Base-by-base conservation (phyloP, 2,329 filamentous ascomycete species). In the Beauveria caledonica region DNA sequence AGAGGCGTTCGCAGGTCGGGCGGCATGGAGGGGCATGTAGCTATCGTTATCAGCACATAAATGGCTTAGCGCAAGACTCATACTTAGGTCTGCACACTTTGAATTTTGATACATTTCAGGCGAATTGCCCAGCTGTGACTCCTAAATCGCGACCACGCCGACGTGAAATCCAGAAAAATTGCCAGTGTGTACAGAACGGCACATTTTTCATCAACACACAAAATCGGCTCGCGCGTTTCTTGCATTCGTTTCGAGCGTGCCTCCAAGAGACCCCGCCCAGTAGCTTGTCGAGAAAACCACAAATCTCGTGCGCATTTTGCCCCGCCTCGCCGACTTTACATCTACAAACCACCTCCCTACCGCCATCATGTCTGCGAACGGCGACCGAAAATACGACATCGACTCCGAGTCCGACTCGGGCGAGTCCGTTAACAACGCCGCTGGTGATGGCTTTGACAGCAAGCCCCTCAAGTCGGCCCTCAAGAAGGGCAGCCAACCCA, bases 381-480 rank as follows among this genome's bases (percentile, higher is more conserved):
- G 79, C 70, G 85, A 89, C 67, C 72, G 68, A 72, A 87, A 85
- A 74, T 84, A 84, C 74, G 84, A 90, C 69, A 82, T 90, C 68
- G 87, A 90, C 71, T 88, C 87, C 65, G 88, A 90, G 67, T 85
- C 83, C 56, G 82, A 83, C 71, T 84, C 81, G 54, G 83, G 77
- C 70, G 89, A 90, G 72, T 88, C 85, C 60, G 72, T 84, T 63
- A 78, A 85, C 63, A 81, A 83, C 56, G 78, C 79, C 63, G 76
- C 78, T 66, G 54, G n/a, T 10, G 82, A 87, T 65, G 83, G 84
- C 63, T 66, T 75, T 53, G 80, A 85, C 59, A 80, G 86, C 69
- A 86, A 89, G 80, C 83, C 85, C 60, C 76, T 86, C 70, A 96
- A 96, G 83, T 90, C 92, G 50, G 86, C 90, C 27, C 78, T 97